These are phyloP conservation scores for Tolypocladium tundrense DNA, from an alignment of 2,329 filamentous ascomycete genomes.

Conservation along the genomic window DNA sequence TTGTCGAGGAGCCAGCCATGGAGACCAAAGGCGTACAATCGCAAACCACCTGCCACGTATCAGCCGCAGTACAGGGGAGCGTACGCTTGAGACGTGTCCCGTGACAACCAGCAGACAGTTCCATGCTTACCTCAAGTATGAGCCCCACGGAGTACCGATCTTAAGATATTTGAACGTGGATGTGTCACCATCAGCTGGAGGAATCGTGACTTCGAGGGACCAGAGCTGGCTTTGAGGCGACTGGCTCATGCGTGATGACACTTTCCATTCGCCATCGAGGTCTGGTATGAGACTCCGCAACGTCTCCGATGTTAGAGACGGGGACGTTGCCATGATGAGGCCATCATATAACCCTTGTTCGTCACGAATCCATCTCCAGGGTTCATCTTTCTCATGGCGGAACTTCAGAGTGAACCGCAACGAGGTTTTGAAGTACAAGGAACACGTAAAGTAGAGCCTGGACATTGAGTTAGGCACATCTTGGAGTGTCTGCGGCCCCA, in stretches of 20 bases:
- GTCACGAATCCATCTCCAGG: constrained; percentile 65
- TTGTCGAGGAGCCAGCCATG: constrained; percentile 86
- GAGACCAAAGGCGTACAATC: constrained; percentile 65
- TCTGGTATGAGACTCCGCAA: constrained; percentile 46
- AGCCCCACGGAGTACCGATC: constrained; percentile 53
- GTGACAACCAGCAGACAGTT: neutral
- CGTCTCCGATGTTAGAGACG: constrained; percentile 22
- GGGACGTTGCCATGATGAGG: constrained; percentile 36
- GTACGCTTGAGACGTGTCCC: too few relatives aligned
- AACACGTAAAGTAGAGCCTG: constrained; percentile 43
- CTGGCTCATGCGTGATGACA: constrained; percentile 50
- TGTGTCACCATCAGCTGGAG: constrained; percentile 42
- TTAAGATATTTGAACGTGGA: constrained; percentile 47
- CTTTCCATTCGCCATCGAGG: constrained; percentile 44
- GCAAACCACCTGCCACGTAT: constrained; percentile 58
- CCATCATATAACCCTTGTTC: constrained; percentile 55
- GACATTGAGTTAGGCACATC: constrained; percentile 10
- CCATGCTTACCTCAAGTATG: constrained; percentile 37
- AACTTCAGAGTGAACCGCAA: constrained; percentile 65
- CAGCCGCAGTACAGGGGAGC: neutral
- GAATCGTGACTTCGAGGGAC: constrained; percentile 49
- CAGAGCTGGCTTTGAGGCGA: constrained; percentile 61
- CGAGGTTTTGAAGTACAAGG: constrained; percentile 35
- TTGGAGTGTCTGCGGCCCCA: constrained; percentile 42
- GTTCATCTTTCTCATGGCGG: constrained; percentile 35